Evolutionary conservation across 1,284 basidiomycete genomes (phyloP), one percentile per base, ranked within the genome.

Genomic region (Rhodotorula sp.): DNA sequence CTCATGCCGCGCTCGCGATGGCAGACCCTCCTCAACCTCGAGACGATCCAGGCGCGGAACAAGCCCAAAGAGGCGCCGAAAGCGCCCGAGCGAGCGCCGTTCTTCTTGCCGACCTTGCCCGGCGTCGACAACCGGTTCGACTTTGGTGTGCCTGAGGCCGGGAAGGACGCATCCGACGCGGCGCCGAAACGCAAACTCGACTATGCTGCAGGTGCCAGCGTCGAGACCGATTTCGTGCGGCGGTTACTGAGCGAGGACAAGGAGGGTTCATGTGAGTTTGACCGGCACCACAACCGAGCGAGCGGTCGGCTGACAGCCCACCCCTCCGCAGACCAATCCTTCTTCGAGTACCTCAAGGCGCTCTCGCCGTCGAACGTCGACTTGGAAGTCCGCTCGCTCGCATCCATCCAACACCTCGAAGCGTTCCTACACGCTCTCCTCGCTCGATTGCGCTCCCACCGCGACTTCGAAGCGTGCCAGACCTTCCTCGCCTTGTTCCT

Each of bases 11-110:
- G 95, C 54, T 89, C 93, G 19, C 85, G 92, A 77, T 99, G 97
- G 97, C 92, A 97, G 82, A 95, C 97, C 0, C 83, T 99, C 28
- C 85, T 99, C 69, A 97, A 98, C 79, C 85, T 99, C 49, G 97
- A 99, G 77, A 89, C 93, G 50, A 98, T 99, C 78, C 91, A 93
- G 82, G 90, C 90, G 78, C 89, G 95, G 60, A 98, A 99, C 81
- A 97, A 95, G 84, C 95, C 97, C 14, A 95, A 91, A 81, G 94
- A 97, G 76, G 86, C 93, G 0, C 93, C 93, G 5, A 97, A 98
- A 82, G 91, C 90, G 52, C 93, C 93, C 5, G 94, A 97, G 82
- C 87, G 91, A 72, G 95, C 94, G 1, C 97, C 97, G 0, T 99
- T 99, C 85, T 99, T 99, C 85, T 83, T 99, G 23, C 94, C 94